Conservation (phyloP, 2,329 filamentous ascomycete species). For the Clarireedia homoeocarpa region DNA sequence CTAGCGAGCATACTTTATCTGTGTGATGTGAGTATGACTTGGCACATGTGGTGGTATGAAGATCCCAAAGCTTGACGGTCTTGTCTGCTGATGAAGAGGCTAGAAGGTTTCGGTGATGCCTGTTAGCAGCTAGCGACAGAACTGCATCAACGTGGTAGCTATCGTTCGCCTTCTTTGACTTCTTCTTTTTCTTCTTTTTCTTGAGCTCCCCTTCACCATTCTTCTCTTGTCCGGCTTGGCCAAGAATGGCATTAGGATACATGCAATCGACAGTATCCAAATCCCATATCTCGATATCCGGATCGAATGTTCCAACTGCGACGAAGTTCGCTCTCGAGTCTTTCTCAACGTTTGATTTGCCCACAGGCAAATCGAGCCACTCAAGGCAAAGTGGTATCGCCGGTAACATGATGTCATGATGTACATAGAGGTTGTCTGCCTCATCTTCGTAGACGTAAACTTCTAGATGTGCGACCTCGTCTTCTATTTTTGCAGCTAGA, state of each 20-base stretch:
- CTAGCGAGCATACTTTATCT: slow-evolving; percentile 93
- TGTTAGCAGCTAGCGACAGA: slow-evolving; percentile 82
- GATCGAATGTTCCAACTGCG: slow-evolving; percentile 93
- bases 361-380: slow-evolving; percentile 90
- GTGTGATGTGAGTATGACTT: slow-evolving; percentile 95
- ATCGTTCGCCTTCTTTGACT: slow-evolving; percentile 80
- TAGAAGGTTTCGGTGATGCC: slow-evolving; percentile 86
- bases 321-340: slow-evolving; percentile 80
- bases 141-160: slow-evolving; percentile 92
- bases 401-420: slow-evolving; percentile 98
- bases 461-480: slow-evolving; percentile 92
- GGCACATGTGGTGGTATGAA: slow-evolving; percentile 85
- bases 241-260: slow-evolving; percentile 95
- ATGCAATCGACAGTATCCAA: slow-evolving; percentile 93
- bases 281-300: slow-evolving; percentile 98
- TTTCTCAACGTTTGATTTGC: slow-evolving; percentile 54
- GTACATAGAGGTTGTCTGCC: slow-evolving; percentile 94
- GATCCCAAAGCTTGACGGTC: slow-evolving; percentile 96
- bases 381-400: slow-evolving; percentile 93
- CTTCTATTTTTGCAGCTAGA: slow-evolving; percentile 87
- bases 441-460: slow-evolving; percentile 96
- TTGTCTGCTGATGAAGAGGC: slow-evolving; percentile 94
- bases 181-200: slow-evolving; percentile 83
- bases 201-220: slow-evolving; percentile 42
- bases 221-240: slow-evolving; percentile 51